Evolutionary conservation across 2,329 filamentous ascomycete species (phyloP).

Genomic region (Golovinomyces cichoracearum): DNA sequence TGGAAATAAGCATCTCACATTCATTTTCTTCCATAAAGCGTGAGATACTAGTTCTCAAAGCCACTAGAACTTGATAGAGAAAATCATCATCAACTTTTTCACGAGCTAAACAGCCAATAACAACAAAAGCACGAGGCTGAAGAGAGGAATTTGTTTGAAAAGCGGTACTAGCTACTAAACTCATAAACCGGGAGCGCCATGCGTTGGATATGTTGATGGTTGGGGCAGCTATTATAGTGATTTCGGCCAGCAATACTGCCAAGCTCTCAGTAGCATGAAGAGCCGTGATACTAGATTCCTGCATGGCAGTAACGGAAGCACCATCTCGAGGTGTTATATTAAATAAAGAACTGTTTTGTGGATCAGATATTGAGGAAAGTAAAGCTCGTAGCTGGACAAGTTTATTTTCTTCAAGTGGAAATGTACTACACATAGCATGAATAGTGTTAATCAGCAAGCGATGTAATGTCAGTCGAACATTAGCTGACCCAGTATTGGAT

Average conservation of each 20-base stretch:
- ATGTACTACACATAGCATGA: slow-evolving; percentile 40
- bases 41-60: slow-evolving; percentile 36
- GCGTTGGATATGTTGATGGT: slow-evolving; percentile 38
- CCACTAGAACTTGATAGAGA: slow-evolving; percentile 43
- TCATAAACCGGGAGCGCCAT: slow-evolving; percentile 51
- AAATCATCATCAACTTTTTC: slow-evolving; percentile 48
- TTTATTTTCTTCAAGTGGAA: slow-evolving; percentile 31
- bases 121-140: slow-evolving; percentile 40
- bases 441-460: slow-evolving; percentile 39
- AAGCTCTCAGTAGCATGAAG: slow-evolving; percentile 30
- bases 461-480: slow-evolving; percentile 33
- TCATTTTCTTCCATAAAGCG: slow-evolving; percentile 38
- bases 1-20: slow-evolving; percentile 42
- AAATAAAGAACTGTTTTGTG: slow-evolving; percentile 31
- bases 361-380: slow-evolving; percentile 32
- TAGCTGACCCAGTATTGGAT: slow-evolving; percentile 33
- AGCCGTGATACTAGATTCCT: slow-evolving; percentile 21
- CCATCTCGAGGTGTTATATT: slow-evolving; percentile 26
- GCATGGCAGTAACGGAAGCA: slow-evolving; percentile 26
- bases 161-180: slow-evolving; percentile 42
- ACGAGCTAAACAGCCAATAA: slow-evolving; percentile 45
- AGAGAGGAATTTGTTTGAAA: slow-evolving; percentile 50
- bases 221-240: slow-evolving; percentile 36
- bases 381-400: slow-evolving; percentile 21
- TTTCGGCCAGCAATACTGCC: slow-evolving; percentile 34